Percentiles rank a stretch among this genome's conserved stretches.
phyloP scores from a whole-genome alignment of 2,329 filamentous ascomycete genomes.

The Thermothelomyces thermophilus region DNA sequence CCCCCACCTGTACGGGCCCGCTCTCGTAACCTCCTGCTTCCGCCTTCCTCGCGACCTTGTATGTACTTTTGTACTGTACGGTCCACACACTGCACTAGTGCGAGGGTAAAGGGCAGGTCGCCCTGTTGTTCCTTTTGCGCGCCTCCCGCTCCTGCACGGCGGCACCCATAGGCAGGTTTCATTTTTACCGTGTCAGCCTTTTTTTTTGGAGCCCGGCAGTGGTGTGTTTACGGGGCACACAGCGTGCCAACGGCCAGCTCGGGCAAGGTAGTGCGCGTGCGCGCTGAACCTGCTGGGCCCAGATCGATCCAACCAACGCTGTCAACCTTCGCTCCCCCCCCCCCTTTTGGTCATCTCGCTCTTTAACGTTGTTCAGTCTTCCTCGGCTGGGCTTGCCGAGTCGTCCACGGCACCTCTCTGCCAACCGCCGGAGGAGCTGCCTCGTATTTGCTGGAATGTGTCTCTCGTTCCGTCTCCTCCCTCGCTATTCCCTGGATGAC shows the following conservation, averaged over 20 bases:
- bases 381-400: conserved; percentile 4
- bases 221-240: conserved; percentile 19
- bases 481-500: conserved; percentile 12
- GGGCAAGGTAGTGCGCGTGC: conserved; percentile 2
- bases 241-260: conserved; percentile 8
- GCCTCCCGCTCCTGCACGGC: conserved; percentile 9
- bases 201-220: conserved; percentile 19
- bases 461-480: conserved; percentile 8
- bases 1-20: not conserved
- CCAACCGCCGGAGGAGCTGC: not conserved
- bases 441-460: conserved; percentile 15
- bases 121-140: conserved; percentile 4
- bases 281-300: not conserved
- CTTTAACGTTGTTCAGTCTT: not conserved
- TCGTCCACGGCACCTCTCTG: not conserved
- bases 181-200: conserved; percentile 24
- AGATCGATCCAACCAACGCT: conserved; percentile 6
- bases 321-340: not conserved
- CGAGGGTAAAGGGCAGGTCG: not conserved
- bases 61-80: too few relatives aligned
- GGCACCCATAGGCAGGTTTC: conserved; percentile 23
- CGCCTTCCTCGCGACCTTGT: not conserved
- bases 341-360: not conserved
- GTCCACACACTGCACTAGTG: too few relatives aligned
- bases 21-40: not conserved